Base-by-base conservation (phyloP, 352 stramenopile species). In the Phytophthora lateralis region DNA sequence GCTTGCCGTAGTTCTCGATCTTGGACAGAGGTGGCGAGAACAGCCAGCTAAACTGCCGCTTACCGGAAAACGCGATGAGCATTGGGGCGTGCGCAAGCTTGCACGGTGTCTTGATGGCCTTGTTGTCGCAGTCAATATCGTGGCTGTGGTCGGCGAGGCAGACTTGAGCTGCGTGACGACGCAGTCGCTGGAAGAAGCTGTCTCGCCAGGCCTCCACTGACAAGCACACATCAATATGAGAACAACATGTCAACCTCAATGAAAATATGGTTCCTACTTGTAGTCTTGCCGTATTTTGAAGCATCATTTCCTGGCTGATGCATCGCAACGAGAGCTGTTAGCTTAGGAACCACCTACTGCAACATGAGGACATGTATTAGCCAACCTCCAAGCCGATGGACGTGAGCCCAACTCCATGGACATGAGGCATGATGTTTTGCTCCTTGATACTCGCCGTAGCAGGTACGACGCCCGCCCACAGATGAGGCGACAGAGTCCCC, bases 21-120 rank as follows among this genome's bases (percentile, higher is more conserved):
- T 83, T 92, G 27, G 77, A 73, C 20, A 93, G 55, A 14, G 82
- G 83, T 6, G 83, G 80, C 14, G 85, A 76, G 55, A 96, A 96
- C 43, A 96, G 57, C 45, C 73, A 90, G 54, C 81, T 89, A 63
- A 95, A 96, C 57, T 96, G 88, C 17, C 88, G 82, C 63, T 96
- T 96, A 14, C 88, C 88, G 0, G 83, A 89, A 64, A 96, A 96
- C 6, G 88, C 88, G 38, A 96, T 78, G 62, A 96, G 62, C 52
- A 89, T 68, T 0, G 88, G 88, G 1, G 76, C 74, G 50, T 95
- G 84, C 0, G 46, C 60, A 37, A 63, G 60, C 11, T 49, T 21
- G 49, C 85, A 95, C 9, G 30, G 52, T 4, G 43, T 41, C 11
- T 17, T 29, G 26, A 1, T 9, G 14, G 15, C 6, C 26, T 42